phyloP scores from a whole-genome alignment of 352 stramenopile species.

The Thraustotheca clavata region DNA sequence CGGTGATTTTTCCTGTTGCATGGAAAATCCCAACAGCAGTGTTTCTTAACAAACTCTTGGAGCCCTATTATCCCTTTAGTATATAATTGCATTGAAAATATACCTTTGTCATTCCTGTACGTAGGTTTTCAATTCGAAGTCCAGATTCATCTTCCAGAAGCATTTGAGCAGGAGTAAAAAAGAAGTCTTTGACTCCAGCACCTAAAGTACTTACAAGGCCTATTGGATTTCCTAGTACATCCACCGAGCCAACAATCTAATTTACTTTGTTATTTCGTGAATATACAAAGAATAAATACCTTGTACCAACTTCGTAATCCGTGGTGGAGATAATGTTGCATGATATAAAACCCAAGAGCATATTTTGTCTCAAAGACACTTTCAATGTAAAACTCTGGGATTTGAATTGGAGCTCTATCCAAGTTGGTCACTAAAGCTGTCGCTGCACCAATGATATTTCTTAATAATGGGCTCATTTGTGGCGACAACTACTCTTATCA shows the following conservation, averaged over 20 bases:
- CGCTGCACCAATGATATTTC: slow-evolving; percentile 69
- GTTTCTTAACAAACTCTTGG: slow-evolving; percentile 79
- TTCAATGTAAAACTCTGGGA: slow-evolving; percentile 86
- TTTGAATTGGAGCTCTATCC: slow-evolving; percentile 76
- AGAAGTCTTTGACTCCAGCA: slow-evolving; percentile 90
- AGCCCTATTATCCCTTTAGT: slow-evolving; percentile 32
- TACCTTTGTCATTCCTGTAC: slow-evolving; percentile 77
- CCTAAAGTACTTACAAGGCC: slow-evolving; percentile 84
- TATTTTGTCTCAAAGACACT: slow-evolving; percentile 82
- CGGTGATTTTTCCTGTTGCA: slow-evolving; percentile 84
- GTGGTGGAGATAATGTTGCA: slow-evolving; percentile 83
- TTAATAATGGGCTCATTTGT: slow-evolving; percentile 70
- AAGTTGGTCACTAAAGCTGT: slow-evolving; percentile 77
- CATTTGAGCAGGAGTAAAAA: slow-evolving; percentile 91
- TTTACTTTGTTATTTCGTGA: not conserved
- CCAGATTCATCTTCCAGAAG: slow-evolving; percentile 86
- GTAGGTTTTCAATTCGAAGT: slow-evolving; percentile 72
- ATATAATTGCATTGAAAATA: not conserved
- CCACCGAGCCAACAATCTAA: slow-evolving; percentile 80
- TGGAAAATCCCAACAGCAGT: slow-evolving; percentile 85
- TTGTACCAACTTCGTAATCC: slow-evolving; percentile 78
- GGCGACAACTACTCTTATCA: slow-evolving; percentile 50
- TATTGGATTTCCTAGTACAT: slow-evolving; percentile 86
- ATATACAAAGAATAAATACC: not conserved
- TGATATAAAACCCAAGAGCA: slow-evolving; percentile 74